Evolutionary conservation across 257 asterid species (phyloP), one percentile per base, ranked within the genome.

Genomic region (Forsythia suspensa): DNA sequence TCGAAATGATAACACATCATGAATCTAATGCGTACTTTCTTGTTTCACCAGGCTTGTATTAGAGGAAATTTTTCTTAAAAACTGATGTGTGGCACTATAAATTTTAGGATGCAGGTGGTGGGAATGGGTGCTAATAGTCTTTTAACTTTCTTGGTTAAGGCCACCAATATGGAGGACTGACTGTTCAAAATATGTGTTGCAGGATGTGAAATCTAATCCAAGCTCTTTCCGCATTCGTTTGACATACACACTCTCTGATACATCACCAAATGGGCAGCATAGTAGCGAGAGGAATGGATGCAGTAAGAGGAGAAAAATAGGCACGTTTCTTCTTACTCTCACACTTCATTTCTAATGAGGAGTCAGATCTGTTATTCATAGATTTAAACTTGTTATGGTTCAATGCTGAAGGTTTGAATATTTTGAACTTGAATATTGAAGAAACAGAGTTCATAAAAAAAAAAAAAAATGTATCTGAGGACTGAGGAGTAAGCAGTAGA

Each of bases 251-350:
- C 78, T 71, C 44, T 75, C 87, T 70, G 85, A 87, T 82, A 87
- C 85, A 71, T 85, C 88, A 74, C 61, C 79, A 63, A 72, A 79
- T 77, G 80, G 76, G 16, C 85, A 83, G 72, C 84, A 81, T 52
- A 7, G 13, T 37, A 71, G 66, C 34, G 91, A 88, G 72, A 83
- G 72, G 55, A 86, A 84, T 82, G 97, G 86, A 78, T 82, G 88
- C 89, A 87, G 70, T 83, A 92, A 95, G 84, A 92, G 91, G 85
- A 93, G 99, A 81, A 95, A 93, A 90, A 82, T 80, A 85, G 97
- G 97, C 83, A 75, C 44, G 57, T 40, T 52, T 34, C 41, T 76
- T 46, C 18, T 46, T 18, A 13, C n/a, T 43, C 67, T 41, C 78
- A 8, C 38, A 9, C 18, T 36, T 41, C 39, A 70, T 39, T 69